A percentile compares a stretch with the other conserved stretches of the same genome.
Conservation (phyloP, 176 grass and related monocot species). For the Puccinellia tenuiflora region DNA sequence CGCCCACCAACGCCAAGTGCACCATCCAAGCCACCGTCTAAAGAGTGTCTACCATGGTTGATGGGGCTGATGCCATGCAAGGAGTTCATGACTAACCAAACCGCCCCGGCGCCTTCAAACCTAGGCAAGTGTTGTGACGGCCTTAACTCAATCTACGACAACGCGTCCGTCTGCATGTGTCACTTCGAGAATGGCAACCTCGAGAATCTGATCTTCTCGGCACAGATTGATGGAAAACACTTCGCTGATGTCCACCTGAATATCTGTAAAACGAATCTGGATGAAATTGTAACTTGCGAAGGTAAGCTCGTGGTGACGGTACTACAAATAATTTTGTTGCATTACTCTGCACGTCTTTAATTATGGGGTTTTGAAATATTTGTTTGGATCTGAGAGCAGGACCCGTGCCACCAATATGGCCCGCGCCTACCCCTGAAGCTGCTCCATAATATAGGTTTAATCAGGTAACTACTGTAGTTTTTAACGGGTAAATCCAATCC, state of each 20-base stretch:
- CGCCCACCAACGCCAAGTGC: not conserved
- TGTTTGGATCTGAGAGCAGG: not conserved
- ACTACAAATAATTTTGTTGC: not conserved
- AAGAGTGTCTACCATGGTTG: not conserved
- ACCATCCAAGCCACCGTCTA: not conserved
- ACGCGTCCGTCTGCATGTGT: conserved; percentile 3
- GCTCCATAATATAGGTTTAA: not conserved
- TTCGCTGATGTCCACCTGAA: not conserved
- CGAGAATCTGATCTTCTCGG: not conserved
- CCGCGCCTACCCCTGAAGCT: not conserved
- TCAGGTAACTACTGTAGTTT: not conserved
- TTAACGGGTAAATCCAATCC: not conserved
- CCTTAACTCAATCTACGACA: not conserved
- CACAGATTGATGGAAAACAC: not conserved
- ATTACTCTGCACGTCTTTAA: too few relatives aligned
- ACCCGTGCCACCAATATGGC: not conserved
- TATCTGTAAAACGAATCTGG: not conserved
- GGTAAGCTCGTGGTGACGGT: not conserved
- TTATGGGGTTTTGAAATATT: not conserved
- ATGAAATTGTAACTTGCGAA: not conserved
- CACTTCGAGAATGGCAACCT: not conserved
- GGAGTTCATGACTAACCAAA: conserved; percentile 15
- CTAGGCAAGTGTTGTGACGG: conserved; percentile 6
- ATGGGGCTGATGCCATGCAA: too few relatives aligned
- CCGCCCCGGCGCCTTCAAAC: not conserved